Conservation (phyloP, 805 yeast species). For the Ogataea nonfermentans region DNA sequence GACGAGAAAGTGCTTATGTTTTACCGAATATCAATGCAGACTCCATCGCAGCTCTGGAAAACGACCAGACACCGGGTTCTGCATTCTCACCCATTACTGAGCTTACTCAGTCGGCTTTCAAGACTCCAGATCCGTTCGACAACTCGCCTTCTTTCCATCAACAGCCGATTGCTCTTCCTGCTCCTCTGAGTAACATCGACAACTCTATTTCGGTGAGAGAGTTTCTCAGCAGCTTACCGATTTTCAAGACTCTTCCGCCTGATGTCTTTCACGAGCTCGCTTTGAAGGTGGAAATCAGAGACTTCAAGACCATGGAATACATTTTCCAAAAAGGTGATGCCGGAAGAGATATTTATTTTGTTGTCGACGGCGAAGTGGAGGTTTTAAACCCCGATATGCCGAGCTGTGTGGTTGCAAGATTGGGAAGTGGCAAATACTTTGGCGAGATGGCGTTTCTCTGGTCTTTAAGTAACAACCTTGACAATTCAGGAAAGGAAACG, state of each 20-base stretch:
- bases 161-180: neutral
- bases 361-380: conserved; percentile 69
- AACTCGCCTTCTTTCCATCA: neutral
- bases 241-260: conserved; percentile 56
- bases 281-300: conserved; percentile 55
- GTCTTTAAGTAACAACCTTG: conserved; percentile 35
- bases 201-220: conserved; percentile 53
- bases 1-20: conserved; percentile 8
- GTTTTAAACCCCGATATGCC: conserved; percentile 44
- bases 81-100: conserved; percentile 35
- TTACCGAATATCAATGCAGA: conserved; percentile 8
- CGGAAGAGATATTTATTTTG: conserved; percentile 65
- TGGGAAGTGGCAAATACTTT: conserved; percentile 63
- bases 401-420: conserved; percentile 49
- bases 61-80: conserved; percentile 40
- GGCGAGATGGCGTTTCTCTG: conserved; percentile 75
- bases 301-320: conserved; percentile 54
- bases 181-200: conserved; percentile 41
- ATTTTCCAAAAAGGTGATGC: conserved; percentile 57
- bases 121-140: neutral
- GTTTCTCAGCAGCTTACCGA: conserved; percentile 54
- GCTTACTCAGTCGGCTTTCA: neutral
- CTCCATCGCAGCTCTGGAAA: conserved; percentile 33
- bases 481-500: conserved; percentile 24
- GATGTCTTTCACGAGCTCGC: conserved; percentile 64